Base-by-base conservation (phyloP, 331 rosid genomes). In the Malus hybrid region DNA sequence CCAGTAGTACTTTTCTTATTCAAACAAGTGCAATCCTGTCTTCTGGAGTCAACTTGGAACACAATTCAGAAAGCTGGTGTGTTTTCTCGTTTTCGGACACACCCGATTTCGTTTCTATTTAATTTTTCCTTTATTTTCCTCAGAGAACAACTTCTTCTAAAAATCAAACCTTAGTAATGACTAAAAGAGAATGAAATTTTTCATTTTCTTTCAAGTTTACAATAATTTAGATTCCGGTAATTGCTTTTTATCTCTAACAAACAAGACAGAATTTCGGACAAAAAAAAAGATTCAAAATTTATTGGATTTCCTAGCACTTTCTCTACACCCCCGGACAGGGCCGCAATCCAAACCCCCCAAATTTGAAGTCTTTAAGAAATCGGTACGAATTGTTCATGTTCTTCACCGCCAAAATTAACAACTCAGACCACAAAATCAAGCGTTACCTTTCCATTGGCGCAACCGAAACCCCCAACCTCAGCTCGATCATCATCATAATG, bases 371-470 rank as follows among this genome's bases (percentile, higher is more conserved):
- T 29, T 48, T 46, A 48, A 34, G 11, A 48, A 8, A 48, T 62
- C 67, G 7, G 19, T 28, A 7, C 16, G 66, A 62, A 27, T 32
- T 62, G 19, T 14, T 12, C 32, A 62, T 29, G 3, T 32, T 64
- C 69, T 39, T 39, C 12, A 39, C 46, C 12, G 46, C n/a, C 27
- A 76, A 50, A 59, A n/a, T 20, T 2, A 67, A 71, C 36, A 28
- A 39, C 34, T 11, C 0, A 28, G 63, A 27, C 39, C 50, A 67
- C 65, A 42, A 27, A 44, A 36, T 7, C n/a, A 3, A 64, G 39
- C 42, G n/a, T 52, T 63, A 94, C 99, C 96, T 95, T 92, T 60
- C 99, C 99, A 32, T 90, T 95, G 16, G 98, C 96, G 59, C 89
- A 84, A 7, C 99, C 99, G 4, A 95, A 92, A 2, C 99, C 97